Evolutionary conservation across 306 rosid genomes (phyloP).

Genomic region (Calophaca sinica): DNA sequence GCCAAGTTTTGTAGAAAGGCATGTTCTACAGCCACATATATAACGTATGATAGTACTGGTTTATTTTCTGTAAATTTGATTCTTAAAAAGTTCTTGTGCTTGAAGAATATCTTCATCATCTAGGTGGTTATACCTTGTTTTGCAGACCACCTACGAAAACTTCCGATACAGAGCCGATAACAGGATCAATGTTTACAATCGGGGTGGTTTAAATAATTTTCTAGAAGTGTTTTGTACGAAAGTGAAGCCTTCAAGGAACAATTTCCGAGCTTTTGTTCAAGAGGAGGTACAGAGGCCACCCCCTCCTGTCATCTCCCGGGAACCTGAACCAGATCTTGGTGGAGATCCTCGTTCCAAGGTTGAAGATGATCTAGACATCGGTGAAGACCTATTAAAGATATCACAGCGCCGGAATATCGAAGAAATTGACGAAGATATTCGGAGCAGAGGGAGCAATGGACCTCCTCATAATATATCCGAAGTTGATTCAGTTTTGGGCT

Average conservation of each 20-base stretch:
- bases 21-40: neutral
- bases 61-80: conserved; percentile 31
- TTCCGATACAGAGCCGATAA: conserved; percentile 82
- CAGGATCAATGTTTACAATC: conserved; percentile 71
- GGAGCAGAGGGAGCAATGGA: conserved; percentile 84
- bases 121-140: conserved; percentile 35
- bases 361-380: conserved; percentile 89
- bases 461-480: conserved; percentile 66
- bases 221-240: conserved; percentile 83
- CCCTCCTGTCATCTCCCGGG: conserved; percentile 51
- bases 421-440: conserved; percentile 78
- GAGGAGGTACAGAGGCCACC: conserved; percentile 74
- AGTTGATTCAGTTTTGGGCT: conserved; percentile 70
- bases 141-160: conserved; percentile 94
- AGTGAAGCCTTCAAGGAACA: conserved; percentile 80
- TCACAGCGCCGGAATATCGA: conserved; percentile 90
- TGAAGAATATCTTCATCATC: conserved; percentile 34
- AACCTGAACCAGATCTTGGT: conserved; percentile 56
- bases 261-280: conserved; percentile 76
- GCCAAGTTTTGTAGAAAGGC: conserved; percentile 2
- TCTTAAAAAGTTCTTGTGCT: conserved; percentile 11
- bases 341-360: conserved; percentile 88
- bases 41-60: conserved; percentile 1
- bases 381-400: conserved; percentile 90
- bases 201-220: conserved; percentile 78